Evolutionary conservation across 176 grass and related monocot genomes (phyloP).

Genomic region (Lolium rigidum): DNA sequence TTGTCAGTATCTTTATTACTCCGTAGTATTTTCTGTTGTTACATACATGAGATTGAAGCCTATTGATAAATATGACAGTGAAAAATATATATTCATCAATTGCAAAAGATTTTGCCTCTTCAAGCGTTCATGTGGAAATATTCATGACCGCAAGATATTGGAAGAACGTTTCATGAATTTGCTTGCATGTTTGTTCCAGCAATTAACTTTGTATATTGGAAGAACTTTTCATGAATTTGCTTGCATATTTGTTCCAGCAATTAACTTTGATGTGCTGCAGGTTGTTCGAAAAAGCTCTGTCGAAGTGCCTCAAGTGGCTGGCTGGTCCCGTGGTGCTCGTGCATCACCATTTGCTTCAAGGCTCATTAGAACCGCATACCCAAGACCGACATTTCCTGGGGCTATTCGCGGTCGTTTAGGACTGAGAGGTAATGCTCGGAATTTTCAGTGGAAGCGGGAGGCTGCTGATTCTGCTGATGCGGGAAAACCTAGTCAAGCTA

Average conservation of each 20-base stretch:
- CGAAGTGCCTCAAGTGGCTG: slow-evolving; percentile 61
- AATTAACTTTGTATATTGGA: slow-evolving; percentile 6
- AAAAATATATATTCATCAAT: not conserved
- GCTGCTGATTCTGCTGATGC: slow-evolving; percentile 31
- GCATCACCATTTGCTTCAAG: slow-evolving; percentile 64
- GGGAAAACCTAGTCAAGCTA: slow-evolving; percentile 46
- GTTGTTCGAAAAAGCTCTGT: slow-evolving; percentile 69
- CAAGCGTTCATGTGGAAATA: not conserved
- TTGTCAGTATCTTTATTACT: slow-evolving; percentile 31
- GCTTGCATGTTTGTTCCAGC: not conserved
- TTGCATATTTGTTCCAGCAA: not conserved
- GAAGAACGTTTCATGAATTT: slow-evolving; percentile 17
- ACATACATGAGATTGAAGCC: not conserved
- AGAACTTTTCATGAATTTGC: slow-evolving; percentile 10
- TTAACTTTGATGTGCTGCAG: slow-evolving; percentile 45
- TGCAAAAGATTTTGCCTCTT: slow-evolving; percentile 16
- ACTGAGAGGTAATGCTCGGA: slow-evolving; percentile 72
- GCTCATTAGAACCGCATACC: slow-evolving; percentile 63
- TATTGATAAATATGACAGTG: slow-evolving; percentile 18
- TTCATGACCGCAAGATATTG: slow-evolving; percentile 4
- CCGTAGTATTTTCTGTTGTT: not conserved
- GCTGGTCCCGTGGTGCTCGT: slow-evolving; percentile 49
- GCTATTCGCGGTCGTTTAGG: slow-evolving; percentile 51
- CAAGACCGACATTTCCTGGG: slow-evolving; percentile 54
- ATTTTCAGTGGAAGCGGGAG: slow-evolving; percentile 90